A percentile compares a stretch with the other conserved stretches of the same genome.
These are phyloP conservation scores for Nigrospora sphaerica DNA, from an alignment of 2,329 filamentous ascomycete species.

Conservation along the genomic window DNA sequence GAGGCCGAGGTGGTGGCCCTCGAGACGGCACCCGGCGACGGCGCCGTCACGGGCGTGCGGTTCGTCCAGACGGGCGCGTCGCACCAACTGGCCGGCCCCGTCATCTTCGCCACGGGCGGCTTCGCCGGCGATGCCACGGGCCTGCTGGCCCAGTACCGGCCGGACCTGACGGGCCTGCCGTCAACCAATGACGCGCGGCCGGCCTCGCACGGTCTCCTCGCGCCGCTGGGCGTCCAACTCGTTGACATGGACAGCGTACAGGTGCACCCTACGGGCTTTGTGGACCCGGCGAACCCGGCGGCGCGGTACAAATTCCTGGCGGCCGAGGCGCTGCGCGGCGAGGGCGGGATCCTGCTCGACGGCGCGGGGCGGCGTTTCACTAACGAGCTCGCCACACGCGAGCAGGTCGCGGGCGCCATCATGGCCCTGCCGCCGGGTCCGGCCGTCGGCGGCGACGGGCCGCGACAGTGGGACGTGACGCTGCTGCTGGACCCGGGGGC, in stretches of 20 bases:
- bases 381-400: conserved; percentile 55
- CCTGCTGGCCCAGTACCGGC: conserved; percentile 46
- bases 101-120: conserved; percentile 55
- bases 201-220: conserved; percentile 40
- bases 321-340: conserved; percentile 55
- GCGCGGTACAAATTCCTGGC: conserved; percentile 54
- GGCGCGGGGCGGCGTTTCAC: conserved; percentile 44
- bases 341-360: conserved; percentile 51
- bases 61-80: conserved; percentile 30
- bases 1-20: conserved; percentile 46
- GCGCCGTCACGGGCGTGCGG: conserved; percentile 42
- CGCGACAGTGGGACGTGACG: conserved; percentile 50
- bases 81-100: conserved; percentile 39
- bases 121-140: conserved; percentile 57
- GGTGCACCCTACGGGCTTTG: conserved; percentile 58
- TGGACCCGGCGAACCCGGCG: conserved; percentile 40
- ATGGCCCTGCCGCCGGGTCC: conserved; percentile 27
- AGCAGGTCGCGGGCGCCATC: conserved; percentile 46
- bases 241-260: conserved; percentile 52
- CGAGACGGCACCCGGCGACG: conserved; percentile 17
- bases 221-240: conserved; percentile 30
- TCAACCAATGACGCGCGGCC: conserved; percentile 56
- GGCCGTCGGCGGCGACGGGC: conserved; percentile 12
- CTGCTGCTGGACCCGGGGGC: conserved; percentile 54
- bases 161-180: conserved; percentile 51